Evolutionary conservation across 106 monocot species (phyloP), one percentile per base, ranked within the genome.

Genomic region (Dioscorea dumetorum): DNA sequence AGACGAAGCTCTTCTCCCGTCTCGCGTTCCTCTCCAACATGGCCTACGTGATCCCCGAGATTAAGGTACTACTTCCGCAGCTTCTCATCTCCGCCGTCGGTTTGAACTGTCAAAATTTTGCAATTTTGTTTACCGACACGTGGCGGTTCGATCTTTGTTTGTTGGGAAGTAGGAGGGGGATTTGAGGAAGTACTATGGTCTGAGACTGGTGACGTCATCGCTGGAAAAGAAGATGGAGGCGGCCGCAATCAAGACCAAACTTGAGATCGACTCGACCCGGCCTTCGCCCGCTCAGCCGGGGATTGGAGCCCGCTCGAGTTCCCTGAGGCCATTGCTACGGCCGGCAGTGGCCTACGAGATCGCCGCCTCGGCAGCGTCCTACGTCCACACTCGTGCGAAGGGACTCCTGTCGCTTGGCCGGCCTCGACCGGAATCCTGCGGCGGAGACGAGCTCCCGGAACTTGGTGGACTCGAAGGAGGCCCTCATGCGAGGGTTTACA

Each of bases 11-110:
- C 65, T 81, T 90, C 67, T 69, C 82, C 57, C 70, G 85, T 79
- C 78, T 94, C 58, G 90, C 90, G 12, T 85, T 83, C 76, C 90
- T 94, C 69, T 94, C 90, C 81, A 90, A 90, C 85, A 80, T 78
- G 76, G 90, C 90, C 4, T 94, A 94, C 61, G 62, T 63, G 48
- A 87, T 94, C 24, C 78, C 82, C 18, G 79, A 87, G 14, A 79
- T 94, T 71, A 84, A 87, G 87, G 94, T 94, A 4, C 23, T 0
- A 1, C 28, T 3, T 2, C 21, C 21, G n/a, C 57, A 20, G 22
- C 63, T 31, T 31, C 19, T 8, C 31, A 64, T 65, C 57, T 14
- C 48, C 2, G 0, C 58, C 64, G 64, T 62, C 17, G n/a, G 49
- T 22, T 57, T 63, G 34, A 4, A 5, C 20, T 49, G 23, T 59